Evolutionary conservation across 768 basidiomycete genomes (phyloP).

Genomic region (Xerocomus potaroensis): DNA sequence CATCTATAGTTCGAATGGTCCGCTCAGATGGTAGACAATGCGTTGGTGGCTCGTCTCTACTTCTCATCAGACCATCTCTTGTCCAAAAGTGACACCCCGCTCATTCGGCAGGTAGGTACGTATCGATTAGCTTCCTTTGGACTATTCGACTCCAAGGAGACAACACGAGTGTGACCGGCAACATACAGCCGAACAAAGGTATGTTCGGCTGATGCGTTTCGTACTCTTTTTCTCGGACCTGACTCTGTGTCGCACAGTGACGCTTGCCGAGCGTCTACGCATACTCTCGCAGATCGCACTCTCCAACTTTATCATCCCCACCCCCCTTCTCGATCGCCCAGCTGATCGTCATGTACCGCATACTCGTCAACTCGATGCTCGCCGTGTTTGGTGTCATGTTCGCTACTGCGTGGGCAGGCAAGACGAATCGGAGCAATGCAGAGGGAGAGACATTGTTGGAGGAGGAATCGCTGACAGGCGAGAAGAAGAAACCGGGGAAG

Average conservation of each 20-base stretch:
- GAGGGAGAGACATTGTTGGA: background rate
- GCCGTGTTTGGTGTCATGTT: conserved; percentile 33
- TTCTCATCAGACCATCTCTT: no score
- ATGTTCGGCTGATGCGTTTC: no score
- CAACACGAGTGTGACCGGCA: conserved; percentile 14
- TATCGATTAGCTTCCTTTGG: conserved; percentile 27
- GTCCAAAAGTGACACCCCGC: no score
- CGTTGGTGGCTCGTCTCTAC: conserved; percentile 13
- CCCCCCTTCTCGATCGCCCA: conserved; percentile 30
- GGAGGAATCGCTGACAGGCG: background rate
- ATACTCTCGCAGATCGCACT: conserved; percentile 29
- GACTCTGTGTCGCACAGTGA: conserved; percentile 4
- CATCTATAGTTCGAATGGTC: conserved; percentile 33
- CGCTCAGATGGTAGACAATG: conserved; percentile 28
- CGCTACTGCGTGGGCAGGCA: conserved; percentile 30
- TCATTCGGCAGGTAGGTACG: conserved; percentile 24
- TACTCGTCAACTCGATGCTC: conserved; percentile 28
- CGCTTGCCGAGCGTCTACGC: conserved; percentile 21
- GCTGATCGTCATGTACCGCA: conserved; percentile 28
- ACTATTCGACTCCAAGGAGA: conserved; percentile 15
- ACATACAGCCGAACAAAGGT: conserved; percentile 16
- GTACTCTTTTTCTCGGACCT: background rate
- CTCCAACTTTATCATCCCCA: conserved; percentile 32
- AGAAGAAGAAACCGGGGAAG: background rate
- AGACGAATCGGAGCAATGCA: conserved; percentile 1